phyloP scores from a whole-genome alignment of 2,329 filamentous ascomycete species.

The Capronia coronata region DNA sequence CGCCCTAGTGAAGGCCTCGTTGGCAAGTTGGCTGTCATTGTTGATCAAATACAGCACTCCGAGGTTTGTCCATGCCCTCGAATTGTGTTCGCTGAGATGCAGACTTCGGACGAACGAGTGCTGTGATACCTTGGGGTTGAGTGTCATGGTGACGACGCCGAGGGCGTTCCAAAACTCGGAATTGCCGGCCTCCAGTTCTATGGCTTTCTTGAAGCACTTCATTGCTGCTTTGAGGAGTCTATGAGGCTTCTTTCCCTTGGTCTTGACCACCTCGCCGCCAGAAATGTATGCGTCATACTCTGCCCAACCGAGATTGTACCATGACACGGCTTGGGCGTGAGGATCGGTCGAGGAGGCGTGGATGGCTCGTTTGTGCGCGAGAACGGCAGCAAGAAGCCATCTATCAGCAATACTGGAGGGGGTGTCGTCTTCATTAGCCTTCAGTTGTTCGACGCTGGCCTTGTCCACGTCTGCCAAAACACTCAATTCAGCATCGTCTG shows the following conservation, averaged over 20 bases:
- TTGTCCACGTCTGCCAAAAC: constrained; percentile 65
- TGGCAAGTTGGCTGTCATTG: constrained; percentile 77
- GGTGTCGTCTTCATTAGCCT: constrained; percentile 23
- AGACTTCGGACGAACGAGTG: constrained; percentile 88
- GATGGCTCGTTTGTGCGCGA: constrained; percentile 83
- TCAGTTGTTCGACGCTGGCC: constrained; percentile 29
- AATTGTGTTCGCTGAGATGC: constrained; percentile 83
- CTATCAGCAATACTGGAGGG: constrained; percentile 39
- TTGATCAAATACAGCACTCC: constrained; percentile 79
- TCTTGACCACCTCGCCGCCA: constrained; percentile 34
- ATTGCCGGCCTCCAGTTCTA: constrained; percentile 90
- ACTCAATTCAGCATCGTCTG: constrained; percentile 47
- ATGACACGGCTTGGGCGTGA: constrained; percentile 88
- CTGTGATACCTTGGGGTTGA: constrained; percentile 83
- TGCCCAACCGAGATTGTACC: constrained; percentile 94
- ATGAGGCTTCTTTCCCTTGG: constrained; percentile 44
- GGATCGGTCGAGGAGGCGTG: constrained; percentile 63
- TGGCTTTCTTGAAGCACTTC: constrained; percentile 87
- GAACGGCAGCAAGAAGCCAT: constrained; percentile 64
- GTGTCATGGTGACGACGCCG: constrained; percentile 77
- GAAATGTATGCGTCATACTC: constrained; percentile 71
- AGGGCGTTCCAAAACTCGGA: constrained; percentile 96
- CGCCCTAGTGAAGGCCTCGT: constrained; percentile 79
- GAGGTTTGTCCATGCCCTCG: constrained; percentile 83
- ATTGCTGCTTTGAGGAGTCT: constrained; percentile 75